Evolutionary conservation across 2,329 filamentous ascomycete genomes (phyloP).

Genomic region (Karstenula rhodostoma): DNA sequence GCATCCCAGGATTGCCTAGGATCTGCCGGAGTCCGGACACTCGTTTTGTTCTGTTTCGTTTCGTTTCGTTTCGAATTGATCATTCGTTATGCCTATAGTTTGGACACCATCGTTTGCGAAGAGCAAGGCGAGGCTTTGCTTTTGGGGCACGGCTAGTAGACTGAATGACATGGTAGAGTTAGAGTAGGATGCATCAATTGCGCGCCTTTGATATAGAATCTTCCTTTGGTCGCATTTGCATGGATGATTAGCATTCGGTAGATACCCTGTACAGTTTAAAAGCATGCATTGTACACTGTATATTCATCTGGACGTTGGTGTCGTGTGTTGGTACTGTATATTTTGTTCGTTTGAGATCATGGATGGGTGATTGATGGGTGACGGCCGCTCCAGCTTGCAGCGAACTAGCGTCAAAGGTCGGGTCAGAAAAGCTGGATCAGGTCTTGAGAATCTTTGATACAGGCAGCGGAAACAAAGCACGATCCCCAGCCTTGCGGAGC

Average conservation of each 20-base stretch:
- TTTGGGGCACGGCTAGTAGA: constrained; percentile 8
- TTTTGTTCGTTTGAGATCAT: background rate
- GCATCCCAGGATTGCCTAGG: background rate
- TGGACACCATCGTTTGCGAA: constrained; percentile 8
- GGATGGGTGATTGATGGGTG: background rate
- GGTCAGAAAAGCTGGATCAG: background rate
- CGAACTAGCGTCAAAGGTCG: background rate
- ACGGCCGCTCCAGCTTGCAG: background rate
- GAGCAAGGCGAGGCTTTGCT: background rate
- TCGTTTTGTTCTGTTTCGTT: constrained; percentile 4
- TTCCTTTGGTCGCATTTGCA: constrained; percentile 1
- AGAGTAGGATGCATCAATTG: background rate
- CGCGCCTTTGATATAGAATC: background rate
- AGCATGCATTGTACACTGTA: background rate
- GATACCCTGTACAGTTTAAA: constrained; percentile 15
- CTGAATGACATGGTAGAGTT: background rate
- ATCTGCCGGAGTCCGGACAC: constrained; percentile 9
- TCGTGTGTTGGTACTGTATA: background rate
- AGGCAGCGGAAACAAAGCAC: background rate
- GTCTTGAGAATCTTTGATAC: background rate
- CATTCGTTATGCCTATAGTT: background rate
- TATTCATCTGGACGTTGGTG: background rate
- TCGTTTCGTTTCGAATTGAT: constrained; percentile 6
- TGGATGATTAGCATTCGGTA: constrained; percentile 1
- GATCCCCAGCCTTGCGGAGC: background rate